phyloP scores from a whole-genome alignment of 345 rosid genomes.

The Abelmoschus esculentus region DNA sequence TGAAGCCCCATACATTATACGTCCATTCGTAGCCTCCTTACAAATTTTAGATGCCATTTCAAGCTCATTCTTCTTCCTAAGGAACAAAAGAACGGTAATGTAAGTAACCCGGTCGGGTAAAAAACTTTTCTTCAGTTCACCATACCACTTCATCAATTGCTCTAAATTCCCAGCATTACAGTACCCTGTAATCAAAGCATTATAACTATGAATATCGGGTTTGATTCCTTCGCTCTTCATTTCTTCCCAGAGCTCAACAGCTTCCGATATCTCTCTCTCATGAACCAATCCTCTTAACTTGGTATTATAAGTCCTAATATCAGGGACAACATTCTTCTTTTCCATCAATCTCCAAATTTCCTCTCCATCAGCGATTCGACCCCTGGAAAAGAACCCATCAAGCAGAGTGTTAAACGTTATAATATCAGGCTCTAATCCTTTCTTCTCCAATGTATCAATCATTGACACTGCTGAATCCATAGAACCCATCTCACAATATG shows the following conservation, averaged over 20 bases:
- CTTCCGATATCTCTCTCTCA: conserved; percentile 38
- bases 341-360: conserved; percentile 54
- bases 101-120: conserved; percentile 27
- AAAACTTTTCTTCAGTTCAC: conserved; percentile 21
- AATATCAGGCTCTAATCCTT: conserved; percentile 42
- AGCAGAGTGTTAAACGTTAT: conserved; percentile 58
- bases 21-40: conserved; percentile 25
- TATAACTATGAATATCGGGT: conserved; percentile 41
- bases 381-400: conserved; percentile 44
- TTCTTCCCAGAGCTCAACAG: conserved; percentile 31
- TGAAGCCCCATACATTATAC: conserved; percentile 17
- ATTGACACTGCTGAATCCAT: conserved; percentile 33
- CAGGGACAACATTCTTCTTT: conserved; percentile 41
- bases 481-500: conserved; percentile 41
- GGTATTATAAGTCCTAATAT: conserved; percentile 49
- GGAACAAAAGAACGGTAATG: conserved; percentile 32
- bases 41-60: conserved; percentile 42
- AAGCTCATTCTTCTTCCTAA: conserved; percentile 46
- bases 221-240: conserved; percentile 31
- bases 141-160: conserved; percentile 45
- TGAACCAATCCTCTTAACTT: conserved; percentile 44
- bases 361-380: conserved; percentile 48
- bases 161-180: conserved; percentile 34
- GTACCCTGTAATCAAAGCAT: conserved; percentile 50
- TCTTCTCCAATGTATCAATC: conserved; percentile 48